These are phyloP conservation scores for Phytophthora niederhauseri DNA, from an alignment of 352 stramenopile species.

Conservation along the genomic window DNA sequence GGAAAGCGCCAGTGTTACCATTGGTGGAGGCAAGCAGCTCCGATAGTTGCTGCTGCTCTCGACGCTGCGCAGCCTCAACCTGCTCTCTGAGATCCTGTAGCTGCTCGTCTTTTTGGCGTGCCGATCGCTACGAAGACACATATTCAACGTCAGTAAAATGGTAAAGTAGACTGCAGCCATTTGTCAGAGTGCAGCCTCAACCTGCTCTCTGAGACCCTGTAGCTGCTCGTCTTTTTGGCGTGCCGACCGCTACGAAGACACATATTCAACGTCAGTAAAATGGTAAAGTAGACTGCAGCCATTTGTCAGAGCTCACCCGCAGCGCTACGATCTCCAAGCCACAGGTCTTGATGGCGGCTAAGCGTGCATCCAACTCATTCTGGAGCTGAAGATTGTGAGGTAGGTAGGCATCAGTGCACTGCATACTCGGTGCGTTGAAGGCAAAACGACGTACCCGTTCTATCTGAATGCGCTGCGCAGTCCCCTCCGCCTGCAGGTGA, in stretches of 20 bases:
- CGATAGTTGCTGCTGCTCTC: conserved; percentile 46
- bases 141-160: neutral
- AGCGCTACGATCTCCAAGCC: conserved; percentile 65
- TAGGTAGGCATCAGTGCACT: conserved; percentile 9
- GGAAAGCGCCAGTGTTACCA: conserved; percentile 13
- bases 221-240: conserved; percentile 53
- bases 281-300: neutral
- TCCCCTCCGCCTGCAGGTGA: conserved; percentile 55
- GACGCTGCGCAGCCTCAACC: conserved; percentile 36
- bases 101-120: conserved; percentile 52
- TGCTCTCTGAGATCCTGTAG: conserved; percentile 44
- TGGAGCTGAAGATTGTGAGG: conserved; percentile 61
- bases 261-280: neutral
- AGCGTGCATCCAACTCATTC: conserved; percentile 55
- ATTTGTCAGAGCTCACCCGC: conserved; percentile 36
- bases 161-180: neutral
- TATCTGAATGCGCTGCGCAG: conserved; percentile 52
- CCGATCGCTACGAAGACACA: conserved; percentile 44
- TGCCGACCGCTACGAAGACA: conserved; percentile 48
- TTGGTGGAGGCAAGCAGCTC: conserved; percentile 38
- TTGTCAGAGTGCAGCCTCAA: conserved; percentile 34
- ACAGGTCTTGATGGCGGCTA: conserved; percentile 63
- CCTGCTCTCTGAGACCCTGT: conserved; percentile 38
- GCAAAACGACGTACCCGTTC: conserved; percentile 35
- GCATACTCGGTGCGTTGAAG: neutral